A percentile compares a stretch with the other conserved stretches of the same genome.
Conservation (phyloP, 1,139 yeast species). For the Geotrichum reessii region DNA sequence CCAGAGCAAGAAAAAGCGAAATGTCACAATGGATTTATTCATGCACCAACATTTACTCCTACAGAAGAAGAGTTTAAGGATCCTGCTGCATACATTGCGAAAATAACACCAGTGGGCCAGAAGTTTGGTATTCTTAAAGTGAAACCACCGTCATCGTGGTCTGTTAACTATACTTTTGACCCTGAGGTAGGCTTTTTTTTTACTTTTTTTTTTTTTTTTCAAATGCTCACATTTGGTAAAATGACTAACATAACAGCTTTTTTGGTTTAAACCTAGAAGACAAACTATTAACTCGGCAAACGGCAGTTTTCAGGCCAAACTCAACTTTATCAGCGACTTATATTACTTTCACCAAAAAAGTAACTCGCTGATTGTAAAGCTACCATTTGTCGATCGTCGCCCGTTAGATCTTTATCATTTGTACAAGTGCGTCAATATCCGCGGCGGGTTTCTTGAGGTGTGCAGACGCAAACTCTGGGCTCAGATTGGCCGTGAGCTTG, state of each 20-base stretch:
- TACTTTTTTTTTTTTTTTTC: conserved; percentile 25
- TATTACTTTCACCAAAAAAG: conserved; percentile 36
- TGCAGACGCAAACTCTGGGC: conserved; percentile 43
- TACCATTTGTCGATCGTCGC: conserved; percentile 37
- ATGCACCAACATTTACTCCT: conserved; percentile 49
- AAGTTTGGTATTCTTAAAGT: conserved; percentile 70
- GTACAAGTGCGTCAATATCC: conserved; percentile 34
- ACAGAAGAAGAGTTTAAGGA: conserved; percentile 45
- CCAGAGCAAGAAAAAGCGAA: neutral
- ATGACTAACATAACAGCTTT: conserved; percentile 22
- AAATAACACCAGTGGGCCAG: conserved; percentile 43
- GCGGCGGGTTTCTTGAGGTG: conserved; percentile 39
- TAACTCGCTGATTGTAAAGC: conserved; percentile 27
- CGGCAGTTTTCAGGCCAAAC: conserved; percentile 29
- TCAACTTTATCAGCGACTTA: conserved; percentile 31
- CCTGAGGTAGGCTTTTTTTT: conserved; percentile 30
- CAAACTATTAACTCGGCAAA: conserved; percentile 43
- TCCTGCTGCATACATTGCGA: conserved; percentile 45
- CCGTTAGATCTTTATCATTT: conserved; percentile 39
- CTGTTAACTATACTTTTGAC: neutral
- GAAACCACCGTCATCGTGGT: conserved; percentile 42
- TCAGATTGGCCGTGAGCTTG: conserved; percentile 62
- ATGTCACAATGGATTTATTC: conserved; percentile 26
- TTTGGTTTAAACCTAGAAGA: conserved; percentile 49
- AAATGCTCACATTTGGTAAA: neutral